Evolutionary conservation across 2,329 filamentous ascomycete species (phyloP).

Genomic region (Rhynchosporium graminicola): DNA sequence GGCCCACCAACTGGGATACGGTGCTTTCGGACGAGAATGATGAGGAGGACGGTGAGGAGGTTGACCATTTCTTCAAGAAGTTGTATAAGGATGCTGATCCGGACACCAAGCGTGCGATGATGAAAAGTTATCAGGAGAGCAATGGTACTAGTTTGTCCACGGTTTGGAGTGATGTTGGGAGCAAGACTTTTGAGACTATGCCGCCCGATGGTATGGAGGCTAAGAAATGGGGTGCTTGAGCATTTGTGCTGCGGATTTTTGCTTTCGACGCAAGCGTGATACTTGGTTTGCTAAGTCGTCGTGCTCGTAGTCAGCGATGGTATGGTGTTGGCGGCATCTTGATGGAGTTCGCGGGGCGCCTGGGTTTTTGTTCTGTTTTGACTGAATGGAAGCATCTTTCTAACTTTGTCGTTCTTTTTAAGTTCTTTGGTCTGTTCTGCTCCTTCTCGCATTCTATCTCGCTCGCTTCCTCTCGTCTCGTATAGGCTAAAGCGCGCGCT

Average conservation of each 20-base stretch:
- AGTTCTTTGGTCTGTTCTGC: neutral
- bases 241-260: neutral
- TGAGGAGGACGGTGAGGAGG: constrained; percentile 59
- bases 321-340: neutral
- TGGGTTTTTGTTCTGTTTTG: neutral
- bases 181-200: constrained; percentile 67
- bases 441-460: too few species aligned
- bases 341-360: neutral
- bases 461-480: too few species aligned
- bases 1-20: constrained; percentile 92
- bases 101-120: constrained; percentile 89
- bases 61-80: constrained; percentile 86
- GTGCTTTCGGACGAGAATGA: constrained; percentile 59
- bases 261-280: neutral
- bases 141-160: constrained; percentile 92
- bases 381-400: neutral
- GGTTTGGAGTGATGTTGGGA: constrained; percentile 81
- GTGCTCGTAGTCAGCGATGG: neutral
- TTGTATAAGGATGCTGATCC: constrained; percentile 75
- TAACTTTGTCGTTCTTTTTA: neutral
- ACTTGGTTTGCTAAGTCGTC: neutral
- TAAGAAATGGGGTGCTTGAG: constrained; percentile 61
- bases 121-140: constrained; percentile 95
- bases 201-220: constrained; percentile 78
- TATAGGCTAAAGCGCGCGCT: too few species aligned